These are phyloP conservation scores for Trifolium subterraneum DNA, from an alignment of 306 rosid species.

Conservation along the genomic window DNA sequence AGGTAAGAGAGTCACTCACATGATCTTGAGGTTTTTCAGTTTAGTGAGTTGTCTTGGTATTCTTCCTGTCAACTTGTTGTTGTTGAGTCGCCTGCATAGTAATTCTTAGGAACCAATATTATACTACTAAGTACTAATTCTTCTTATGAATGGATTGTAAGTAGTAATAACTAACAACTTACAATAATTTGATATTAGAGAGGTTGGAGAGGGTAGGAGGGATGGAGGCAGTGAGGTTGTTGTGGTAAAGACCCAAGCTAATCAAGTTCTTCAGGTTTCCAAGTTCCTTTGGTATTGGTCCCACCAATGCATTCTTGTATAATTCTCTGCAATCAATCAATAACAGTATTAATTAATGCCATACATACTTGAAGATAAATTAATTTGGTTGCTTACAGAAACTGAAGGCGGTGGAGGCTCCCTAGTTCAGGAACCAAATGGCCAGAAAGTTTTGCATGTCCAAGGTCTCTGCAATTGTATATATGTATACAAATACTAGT, in stretches of 20 bases:
- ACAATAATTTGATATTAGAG: slow-evolving; percentile 80
- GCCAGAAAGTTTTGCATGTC: slow-evolving; percentile 83
- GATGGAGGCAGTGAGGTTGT: slow-evolving; percentile 69
- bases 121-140: background rate
- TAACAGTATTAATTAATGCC: background rate
- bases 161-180: slow-evolving; percentile 29
- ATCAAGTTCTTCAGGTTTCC: slow-evolving; percentile 73
- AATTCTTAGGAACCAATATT: background rate
- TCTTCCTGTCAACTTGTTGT: slow-evolving; percentile 71
- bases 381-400: slow-evolving; percentile 60
- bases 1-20: slow-evolving; percentile 46
- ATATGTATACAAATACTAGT: background rate
- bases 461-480: slow-evolving; percentile 87
- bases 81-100: slow-evolving; percentile 70
- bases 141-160: background rate
- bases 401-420: slow-evolving; percentile 73
- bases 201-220: slow-evolving; percentile 74
- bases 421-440: slow-evolving; percentile 74
- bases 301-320: slow-evolving; percentile 71
- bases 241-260: slow-evolving; percentile 85
- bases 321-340: slow-evolving; percentile 60
- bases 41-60: slow-evolving; percentile 80
- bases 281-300: slow-evolving; percentile 70
- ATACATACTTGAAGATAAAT: background rate
- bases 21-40: slow-evolving; percentile 72